Base-by-base conservation (phyloP, 345 rosid genomes). In the Populus deltoides region DNA sequence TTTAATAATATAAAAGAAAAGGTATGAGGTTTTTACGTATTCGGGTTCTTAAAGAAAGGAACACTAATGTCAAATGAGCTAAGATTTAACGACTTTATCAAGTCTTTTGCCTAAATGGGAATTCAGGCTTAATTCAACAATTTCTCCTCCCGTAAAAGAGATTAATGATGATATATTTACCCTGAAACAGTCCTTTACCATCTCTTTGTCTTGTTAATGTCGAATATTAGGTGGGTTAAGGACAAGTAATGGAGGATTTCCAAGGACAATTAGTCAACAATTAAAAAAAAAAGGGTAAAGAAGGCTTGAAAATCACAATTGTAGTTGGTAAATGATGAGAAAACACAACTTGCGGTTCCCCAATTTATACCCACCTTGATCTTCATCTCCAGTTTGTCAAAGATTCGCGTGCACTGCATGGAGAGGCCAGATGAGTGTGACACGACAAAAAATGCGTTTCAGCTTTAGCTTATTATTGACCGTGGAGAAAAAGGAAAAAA, bases 361-460 rank as follows among this genome's bases (percentile, higher is more conserved):
- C 17, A 66, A 79, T 73, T 12, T 6, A 10, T 2, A 81, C 75
- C 70, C 49, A 74, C 80, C 78, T 41, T 27, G 41, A 66, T 6
- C 22, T 22, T 2, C 24, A 0, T 17, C 22, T 38, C 45, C 18
- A 10, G 18, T 51, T 81, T 81, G 77, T 86, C 87, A 82, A 87
- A 88, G 91, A 83, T 86, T 87, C 85, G 86, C 87, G 76, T 87
- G 91, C 85, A 76, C 63, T 78, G 90, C 85, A 81, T 86, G 88
- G 75, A 67, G 20, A 35, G 77, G 77, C 82, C 81, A 36, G 79
- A 81, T 83, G 83, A 78, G 85, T 73, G 85, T 71, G 87, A 90
- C 85, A 45, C 71, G 74, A 86, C 92, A 78, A 75, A 10, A 33
- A 17, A 49, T 76, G 70, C 74, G 41, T 55, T 79, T 73, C 86